These are phyloP conservation scores for Boletus edulis DNA, from an alignment of 768 basidiomycete species.

Conservation along the genomic window DNA sequence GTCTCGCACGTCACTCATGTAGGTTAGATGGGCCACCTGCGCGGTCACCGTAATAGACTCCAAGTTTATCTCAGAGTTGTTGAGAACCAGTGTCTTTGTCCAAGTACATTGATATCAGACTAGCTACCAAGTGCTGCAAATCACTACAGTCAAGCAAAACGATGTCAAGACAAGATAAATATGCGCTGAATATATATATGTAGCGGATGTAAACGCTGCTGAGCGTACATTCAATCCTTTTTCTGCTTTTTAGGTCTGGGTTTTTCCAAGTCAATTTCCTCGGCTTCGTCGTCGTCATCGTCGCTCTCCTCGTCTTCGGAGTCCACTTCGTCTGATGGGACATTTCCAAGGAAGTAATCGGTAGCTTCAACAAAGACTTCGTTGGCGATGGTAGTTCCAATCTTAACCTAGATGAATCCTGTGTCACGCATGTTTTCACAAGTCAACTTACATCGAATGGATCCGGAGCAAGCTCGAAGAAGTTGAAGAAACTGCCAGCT, in stretches of 20 bases:
- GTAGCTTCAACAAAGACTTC: conserved; percentile 82
- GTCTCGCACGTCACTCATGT: background rate
- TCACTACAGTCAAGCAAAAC: conserved; percentile 2
- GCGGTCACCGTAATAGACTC: background rate
- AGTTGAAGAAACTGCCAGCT: conserved; percentile 85
- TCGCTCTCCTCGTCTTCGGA: conserved; percentile 67
- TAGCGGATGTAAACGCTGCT: conserved; percentile 10
- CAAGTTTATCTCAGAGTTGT: background rate
- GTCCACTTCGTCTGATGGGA: conserved; percentile 57
- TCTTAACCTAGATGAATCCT: conserved; percentile 38
- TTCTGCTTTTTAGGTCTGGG: conserved; percentile 75
- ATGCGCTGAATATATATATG: conserved; percentile 14
- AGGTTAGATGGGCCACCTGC: background rate
- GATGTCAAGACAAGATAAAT: conserved; percentile 27
- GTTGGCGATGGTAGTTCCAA: conserved; percentile 68
- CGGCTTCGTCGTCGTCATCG: conserved; percentile 67
- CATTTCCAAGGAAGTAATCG: conserved; percentile 75
- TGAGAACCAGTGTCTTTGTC: background rate
- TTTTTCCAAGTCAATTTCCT: conserved; percentile 87
- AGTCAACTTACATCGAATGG: conserved; percentile 58
- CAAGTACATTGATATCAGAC: conserved; percentile 2
- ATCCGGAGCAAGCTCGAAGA: conserved; percentile 68
- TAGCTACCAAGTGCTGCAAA: background rate
- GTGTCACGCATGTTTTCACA: background rate
- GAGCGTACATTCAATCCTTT: conserved; percentile 29